Conservation (phyloP, 805 yeast species). For the Cyberlindnera suaveolens region DNA sequence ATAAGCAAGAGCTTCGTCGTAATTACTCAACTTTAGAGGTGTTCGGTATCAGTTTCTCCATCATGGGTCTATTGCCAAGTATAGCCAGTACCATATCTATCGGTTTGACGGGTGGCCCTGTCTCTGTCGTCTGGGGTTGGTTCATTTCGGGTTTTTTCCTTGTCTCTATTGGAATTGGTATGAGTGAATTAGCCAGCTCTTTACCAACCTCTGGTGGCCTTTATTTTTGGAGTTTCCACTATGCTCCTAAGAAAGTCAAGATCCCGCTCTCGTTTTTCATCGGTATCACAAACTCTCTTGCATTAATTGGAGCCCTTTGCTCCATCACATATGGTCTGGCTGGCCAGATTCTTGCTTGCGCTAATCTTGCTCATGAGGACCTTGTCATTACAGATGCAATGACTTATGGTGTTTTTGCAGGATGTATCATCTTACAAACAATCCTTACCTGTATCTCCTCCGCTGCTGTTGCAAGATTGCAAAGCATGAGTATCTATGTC, state of each 20-base stretch:
- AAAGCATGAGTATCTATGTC: slow-evolving; percentile 45
- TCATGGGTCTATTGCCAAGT: slow-evolving; percentile 60
- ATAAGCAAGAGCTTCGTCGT: slow-evolving; percentile 58
- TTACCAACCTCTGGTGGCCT: slow-evolving; percentile 70
- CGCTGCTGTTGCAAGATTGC: slow-evolving; percentile 45
- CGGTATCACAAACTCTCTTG: slow-evolving; percentile 62
- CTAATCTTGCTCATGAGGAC: slow-evolving; percentile 33
- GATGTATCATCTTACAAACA: slow-evolving; percentile 43
- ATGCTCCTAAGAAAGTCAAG: slow-evolving; percentile 45
- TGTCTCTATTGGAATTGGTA: slow-evolving; percentile 45
- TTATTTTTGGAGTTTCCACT: slow-evolving; percentile 55
- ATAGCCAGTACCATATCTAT: slow-evolving; percentile 44
- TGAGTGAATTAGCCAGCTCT: slow-evolving; percentile 57
- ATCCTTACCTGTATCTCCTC: slow-evolving; percentile 47
- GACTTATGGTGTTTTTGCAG: slow-evolving; percentile 55
- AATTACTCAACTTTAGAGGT: slow-evolving; percentile 51
- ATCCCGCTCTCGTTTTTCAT: slow-evolving; percentile 50
- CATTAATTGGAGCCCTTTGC: slow-evolving; percentile 55
- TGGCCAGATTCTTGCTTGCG: slow-evolving; percentile 46
- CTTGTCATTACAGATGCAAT: slow-evolving; percentile 44
- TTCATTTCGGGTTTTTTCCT: slow-evolving; percentile 48
- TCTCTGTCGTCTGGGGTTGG: slow-evolving; percentile 64
- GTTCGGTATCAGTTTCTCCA: slow-evolving; percentile 60
- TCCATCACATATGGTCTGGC: slow-evolving; percentile 64
- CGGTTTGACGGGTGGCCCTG: slow-evolving; percentile 54